These are phyloP conservation scores for Puccinia triticina DNA, from an alignment of 1,284 basidiomycete species.

Conservation along the genomic window DNA sequence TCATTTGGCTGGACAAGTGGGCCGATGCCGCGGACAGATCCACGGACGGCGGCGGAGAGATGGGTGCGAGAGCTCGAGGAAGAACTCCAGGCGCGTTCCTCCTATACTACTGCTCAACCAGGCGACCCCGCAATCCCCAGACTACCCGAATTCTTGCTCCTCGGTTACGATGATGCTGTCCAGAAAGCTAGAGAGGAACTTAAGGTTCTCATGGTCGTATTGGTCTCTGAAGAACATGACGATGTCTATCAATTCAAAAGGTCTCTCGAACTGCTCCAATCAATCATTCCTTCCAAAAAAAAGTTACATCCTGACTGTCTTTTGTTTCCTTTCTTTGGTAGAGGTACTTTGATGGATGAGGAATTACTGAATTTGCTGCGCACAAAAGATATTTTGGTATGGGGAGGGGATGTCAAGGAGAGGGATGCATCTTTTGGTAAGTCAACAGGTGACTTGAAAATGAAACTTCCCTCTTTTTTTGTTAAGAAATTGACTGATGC, in stretches of 20 bases:
- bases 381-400: slow-evolving; percentile 39
- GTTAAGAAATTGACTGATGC: background rate
- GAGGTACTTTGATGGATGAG: slow-evolving; percentile 45
- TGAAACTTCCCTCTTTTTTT: background rate
- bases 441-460: background rate
- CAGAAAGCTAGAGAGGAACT: slow-evolving; percentile 40
- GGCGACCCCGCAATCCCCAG: background rate
- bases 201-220: slow-evolving; percentile 48
- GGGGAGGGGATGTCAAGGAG: slow-evolving; percentile 48
- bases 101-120: slow-evolving; percentile 33
- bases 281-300: background rate
- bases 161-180: slow-evolving; percentile 48
- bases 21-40: slow-evolving; percentile 6
- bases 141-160: slow-evolving; percentile 42
- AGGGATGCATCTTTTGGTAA: slow-evolving; percentile 34
- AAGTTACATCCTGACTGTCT: background rate
- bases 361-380: slow-evolving; percentile 27
- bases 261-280: background rate
- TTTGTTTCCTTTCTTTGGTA: background rate
- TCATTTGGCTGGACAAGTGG: slow-evolving; percentile 12
- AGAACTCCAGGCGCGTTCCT: slow-evolving; percentile 25
- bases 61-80: slow-evolving; percentile 49
- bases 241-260: slow-evolving; percentile 39
- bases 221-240: slow-evolving; percentile 46
- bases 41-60: slow-evolving; percentile 30